Evolutionary conservation across 2,329 filamentous ascomycete species (phyloP).

Genomic region (Trichoderma harzianum): DNA sequence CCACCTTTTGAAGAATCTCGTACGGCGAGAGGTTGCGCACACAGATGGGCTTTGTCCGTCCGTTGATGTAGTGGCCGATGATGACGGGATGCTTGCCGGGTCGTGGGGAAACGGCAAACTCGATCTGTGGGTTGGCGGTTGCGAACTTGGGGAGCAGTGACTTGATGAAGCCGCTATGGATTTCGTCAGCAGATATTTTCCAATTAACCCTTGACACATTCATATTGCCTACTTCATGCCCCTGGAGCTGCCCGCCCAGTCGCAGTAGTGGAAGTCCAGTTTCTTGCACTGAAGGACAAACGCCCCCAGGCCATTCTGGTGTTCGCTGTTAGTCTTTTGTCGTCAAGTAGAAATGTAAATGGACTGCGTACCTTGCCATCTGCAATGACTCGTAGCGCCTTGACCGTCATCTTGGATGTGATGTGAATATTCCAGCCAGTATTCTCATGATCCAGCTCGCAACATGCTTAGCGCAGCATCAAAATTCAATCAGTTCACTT

Average conservation of each 20-base stretch:
- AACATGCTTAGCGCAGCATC: neutral
- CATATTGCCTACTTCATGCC: slow-evolving; percentile 77
- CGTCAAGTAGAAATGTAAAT: neutral
- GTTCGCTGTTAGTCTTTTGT: slow-evolving; percentile 22
- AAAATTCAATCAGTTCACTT: slow-evolving; percentile 8
- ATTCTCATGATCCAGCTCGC: slow-evolving; percentile 29
- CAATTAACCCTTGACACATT: neutral
- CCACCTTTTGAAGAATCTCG: slow-evolving; percentile 76
- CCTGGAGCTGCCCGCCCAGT: slow-evolving; percentile 87
- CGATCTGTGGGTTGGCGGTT: slow-evolving; percentile 76
- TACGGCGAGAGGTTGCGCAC: slow-evolving; percentile 80
- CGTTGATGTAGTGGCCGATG: slow-evolving; percentile 89
- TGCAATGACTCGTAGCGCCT: slow-evolving; percentile 51
- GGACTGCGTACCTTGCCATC: slow-evolving; percentile 47
- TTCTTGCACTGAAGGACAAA: slow-evolving; percentile 98
- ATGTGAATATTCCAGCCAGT: slow-evolving; percentile 29
- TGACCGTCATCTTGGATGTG: slow-evolving; percentile 50
- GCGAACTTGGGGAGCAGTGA: slow-evolving; percentile 75
- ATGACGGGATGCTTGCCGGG: slow-evolving; percentile 88
- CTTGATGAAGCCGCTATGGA: slow-evolving; percentile 72
- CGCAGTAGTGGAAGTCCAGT: slow-evolving; percentile 95
- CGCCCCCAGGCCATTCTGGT: slow-evolving; percentile 89
- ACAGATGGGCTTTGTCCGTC: slow-evolving; percentile 78
- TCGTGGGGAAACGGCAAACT: slow-evolving; percentile 86
- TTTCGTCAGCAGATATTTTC: neutral